Base-by-base conservation (phyloP, 257 asterid species). In the Oldenlandia corymbosa region DNA sequence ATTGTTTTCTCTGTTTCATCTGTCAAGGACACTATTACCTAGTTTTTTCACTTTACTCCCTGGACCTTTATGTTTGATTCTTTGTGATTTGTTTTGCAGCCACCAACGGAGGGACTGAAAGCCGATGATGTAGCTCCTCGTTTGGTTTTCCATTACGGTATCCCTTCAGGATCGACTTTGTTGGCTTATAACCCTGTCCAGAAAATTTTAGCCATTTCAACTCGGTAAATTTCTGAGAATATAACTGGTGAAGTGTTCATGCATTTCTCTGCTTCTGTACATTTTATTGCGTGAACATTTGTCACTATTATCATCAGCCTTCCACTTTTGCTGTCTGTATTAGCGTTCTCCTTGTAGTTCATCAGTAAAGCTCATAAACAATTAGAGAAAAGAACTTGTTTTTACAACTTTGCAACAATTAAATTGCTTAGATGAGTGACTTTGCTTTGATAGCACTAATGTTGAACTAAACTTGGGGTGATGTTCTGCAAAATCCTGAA, bases 91-190 rank as follows among this genome's bases (percentile, higher is more conserved):
- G 60, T 46, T 34, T 56, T 71, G 92, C 95, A 88, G 98, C 87
- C 90, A 26, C 64, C 43, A 10, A 58, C 83, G 41, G 95, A 82
- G 61, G 81, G 80, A 71, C 67, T 89, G 79, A 84, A 80, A 67
- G 74, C 95, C 20, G 94, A 85, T 39, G 93, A 82, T 39, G 71
- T 89, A 13, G 72, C 75, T 60, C 91, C 95, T 50, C 86, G 73
- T 53, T 60, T 84, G 71, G 82, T 82, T 72, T 92, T 87, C 72
- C 99, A 92, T 71, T 85, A 83, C 65, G 99, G 99, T 68, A 73
- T 87, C 67, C 96, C 97, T 51, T 69, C 89, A 50, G 95, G 94
- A 68, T 72, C 99, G 39, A 47, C 32, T 62, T 66, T 77, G 36
- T 60, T 83, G 48, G 90, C 95, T 3, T 75, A 73, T 45, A 82